Conservation (phyloP, 2,329 filamentous ascomycete genomes). For the Huntiella abstrusa region DNA sequence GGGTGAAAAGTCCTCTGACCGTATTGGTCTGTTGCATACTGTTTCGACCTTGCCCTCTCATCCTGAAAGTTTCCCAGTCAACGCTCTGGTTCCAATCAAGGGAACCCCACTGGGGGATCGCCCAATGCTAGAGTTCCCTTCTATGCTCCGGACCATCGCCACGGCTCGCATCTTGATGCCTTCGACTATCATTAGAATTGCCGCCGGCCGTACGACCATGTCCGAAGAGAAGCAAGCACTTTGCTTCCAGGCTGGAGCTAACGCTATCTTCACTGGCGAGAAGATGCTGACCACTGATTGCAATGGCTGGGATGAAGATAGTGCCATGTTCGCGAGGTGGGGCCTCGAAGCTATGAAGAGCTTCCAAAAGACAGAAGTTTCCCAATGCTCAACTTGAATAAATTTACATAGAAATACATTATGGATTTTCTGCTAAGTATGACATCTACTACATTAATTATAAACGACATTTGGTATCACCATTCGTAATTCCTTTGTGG, state of each 20-base stretch:
- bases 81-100: slow-evolving; percentile 77
- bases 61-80: slow-evolving; percentile 82
- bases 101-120: slow-evolving; percentile 68
- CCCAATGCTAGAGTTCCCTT: slow-evolving; percentile 55
- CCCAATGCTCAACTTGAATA: background rate
- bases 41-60: slow-evolving; percentile 63
- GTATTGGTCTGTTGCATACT: slow-evolving; percentile 67
- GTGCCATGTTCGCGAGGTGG: slow-evolving; percentile 66
- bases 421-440: background rate
- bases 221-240: slow-evolving; percentile 74
- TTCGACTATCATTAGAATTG: slow-evolving; percentile 67
- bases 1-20: slow-evolving; percentile 60
- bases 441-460: background rate
- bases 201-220: slow-evolving; percentile 69
- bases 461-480: background rate
- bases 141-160: slow-evolving; percentile 64
- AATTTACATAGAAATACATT: background rate
- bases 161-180: slow-evolving; percentile 72
- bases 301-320: slow-evolving; percentile 80
- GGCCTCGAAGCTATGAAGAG: slow-evolving; percentile 60
- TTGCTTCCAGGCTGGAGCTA: slow-evolving; percentile 80
- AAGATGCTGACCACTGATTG: slow-evolving; percentile 91
- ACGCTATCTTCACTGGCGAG: slow-evolving; percentile 88
- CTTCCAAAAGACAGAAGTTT: slow-evolving; percentile 19
- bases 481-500: background rate